These are phyloP conservation scores for Pichia sp. DNA, from an alignment of 1,139 yeast species.

Conservation along the genomic window DNA sequence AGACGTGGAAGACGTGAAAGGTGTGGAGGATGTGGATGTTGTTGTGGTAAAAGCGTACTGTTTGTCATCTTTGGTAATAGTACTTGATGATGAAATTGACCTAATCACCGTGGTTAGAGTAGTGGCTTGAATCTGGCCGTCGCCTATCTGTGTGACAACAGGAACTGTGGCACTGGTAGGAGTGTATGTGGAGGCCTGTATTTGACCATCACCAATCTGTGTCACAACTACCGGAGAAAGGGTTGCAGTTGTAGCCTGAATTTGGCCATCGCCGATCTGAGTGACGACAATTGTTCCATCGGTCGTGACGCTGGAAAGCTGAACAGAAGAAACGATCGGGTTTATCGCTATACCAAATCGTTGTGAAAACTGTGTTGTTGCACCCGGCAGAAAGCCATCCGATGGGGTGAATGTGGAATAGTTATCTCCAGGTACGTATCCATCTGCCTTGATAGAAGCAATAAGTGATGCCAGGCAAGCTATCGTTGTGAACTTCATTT, in stretches of 20 bases:
- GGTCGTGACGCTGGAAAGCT: conserved; percentile 32
- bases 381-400: conserved; percentile 53
- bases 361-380: conserved; percentile 54
- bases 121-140: conserved; percentile 61
- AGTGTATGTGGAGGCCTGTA: conserved; percentile 48
- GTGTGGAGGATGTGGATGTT: background rate
- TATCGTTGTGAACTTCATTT: conserved; percentile 9
- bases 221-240: conserved; percentile 29
- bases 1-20: no score
- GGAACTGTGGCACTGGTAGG: background rate
- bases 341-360: conserved; percentile 69
- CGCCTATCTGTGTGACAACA: conserved; percentile 42
- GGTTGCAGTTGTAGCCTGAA: conserved; percentile 48
- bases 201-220: conserved; percentile 61
- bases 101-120: conserved; percentile 31
- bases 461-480: conserved; percentile 15
- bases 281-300: conserved; percentile 35
- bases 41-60: background rate
- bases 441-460: conserved; percentile 26
- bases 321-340: conserved; percentile 42
- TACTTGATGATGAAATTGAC: background rate
- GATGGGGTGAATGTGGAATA: conserved; percentile 69
- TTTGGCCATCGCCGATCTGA: conserved; percentile 61
- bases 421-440: conserved; percentile 64
- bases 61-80: background rate